These are phyloP conservation scores for Pleurotus tuoliensis DNA, from an alignment of 768 basidiomycete species.

Conservation along the genomic window DNA sequence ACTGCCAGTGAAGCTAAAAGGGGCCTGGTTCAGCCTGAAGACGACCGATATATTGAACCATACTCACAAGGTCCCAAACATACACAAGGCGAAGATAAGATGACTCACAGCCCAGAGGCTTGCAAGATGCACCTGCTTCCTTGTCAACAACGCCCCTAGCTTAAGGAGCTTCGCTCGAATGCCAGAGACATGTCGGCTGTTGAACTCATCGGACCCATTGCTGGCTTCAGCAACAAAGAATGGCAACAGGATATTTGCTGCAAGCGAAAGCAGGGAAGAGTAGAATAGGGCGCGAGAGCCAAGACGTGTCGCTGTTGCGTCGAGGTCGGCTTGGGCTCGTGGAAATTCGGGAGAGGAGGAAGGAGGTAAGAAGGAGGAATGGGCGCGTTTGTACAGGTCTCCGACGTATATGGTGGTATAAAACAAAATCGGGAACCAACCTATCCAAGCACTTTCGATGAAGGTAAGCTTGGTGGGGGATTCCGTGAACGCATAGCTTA, in stretches of 20 bases:
- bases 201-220: background rate
- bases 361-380: conserved; percentile 20
- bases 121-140: conserved; percentile 56
- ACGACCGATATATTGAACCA: too few relatives aligned
- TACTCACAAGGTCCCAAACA: conserved; percentile 82
- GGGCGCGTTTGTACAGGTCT: conserved; percentile 67
- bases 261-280: conserved; percentile 65
- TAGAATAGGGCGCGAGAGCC: conserved; percentile 84
- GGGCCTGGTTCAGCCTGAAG: too few relatives aligned
- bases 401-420: conserved; percentile 87
- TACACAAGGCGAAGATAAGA: conserved; percentile 66
- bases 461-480: background rate
- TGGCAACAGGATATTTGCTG: conserved; percentile 68
- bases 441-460: conserved; percentile 64
- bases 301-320: conserved; percentile 73
- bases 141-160: conserved; percentile 26
- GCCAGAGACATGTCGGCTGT: conserved; percentile 9
- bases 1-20: conserved; percentile 60
- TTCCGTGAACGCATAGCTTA: conserved; percentile 27
- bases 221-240: conserved; percentile 45
- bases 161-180: background rate
- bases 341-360: conserved; percentile 16
- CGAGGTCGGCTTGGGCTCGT: conserved; percentile 29
- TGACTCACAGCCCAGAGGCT: conserved; percentile 80
- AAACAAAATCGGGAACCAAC: conserved; percentile 92